A percentile compares a stretch with the other conserved stretches of the same genome.
phyloP scores from a whole-genome alignment of 1,284 basidiomycete genomes.

The Rhizoctonia solani region DNA sequence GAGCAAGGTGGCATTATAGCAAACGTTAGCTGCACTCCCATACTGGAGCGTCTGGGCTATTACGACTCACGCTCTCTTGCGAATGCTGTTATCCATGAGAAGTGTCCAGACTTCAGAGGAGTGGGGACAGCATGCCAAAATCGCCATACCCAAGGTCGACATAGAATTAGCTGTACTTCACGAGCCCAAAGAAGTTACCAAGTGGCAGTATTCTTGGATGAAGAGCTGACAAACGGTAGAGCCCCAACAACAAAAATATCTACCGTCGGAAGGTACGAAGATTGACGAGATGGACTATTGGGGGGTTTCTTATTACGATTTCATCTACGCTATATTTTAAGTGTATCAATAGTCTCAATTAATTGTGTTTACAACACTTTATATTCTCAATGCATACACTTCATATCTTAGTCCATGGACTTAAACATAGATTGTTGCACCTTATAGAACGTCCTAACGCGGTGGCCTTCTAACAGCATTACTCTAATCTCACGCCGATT shows the following conservation, averaged over 20 bases:
- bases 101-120: neutral
- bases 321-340: too few species aligned
- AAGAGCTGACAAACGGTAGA: too few species aligned
- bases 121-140: neutral
- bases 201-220: too few species aligned
- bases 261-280: too few species aligned
- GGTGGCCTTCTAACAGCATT: slow-evolving; percentile 17
- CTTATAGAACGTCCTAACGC: slow-evolving; percentile 24
- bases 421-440: slow-evolving; percentile 19
- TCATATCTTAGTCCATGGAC: neutral
- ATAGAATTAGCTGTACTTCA: neutral
- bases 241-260: too few species aligned
- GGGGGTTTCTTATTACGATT: too few species aligned
- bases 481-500: slow-evolving; percentile 17
- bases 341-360: too few species aligned
- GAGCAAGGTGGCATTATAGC: neutral
- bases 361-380: neutral
- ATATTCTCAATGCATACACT: slow-evolving; percentile 4
- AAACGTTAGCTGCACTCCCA: neutral
- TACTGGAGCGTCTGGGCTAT: neutral
- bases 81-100: neutral
- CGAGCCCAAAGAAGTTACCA: neutral
- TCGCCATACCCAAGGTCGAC: neutral
- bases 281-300: too few species aligned
- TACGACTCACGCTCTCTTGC: neutral